Evolutionary conservation across 352 stramenopile genomes (phyloP), one percentile per base, ranked within the genome.

Genomic region (Phytophthora citricola): DNA sequence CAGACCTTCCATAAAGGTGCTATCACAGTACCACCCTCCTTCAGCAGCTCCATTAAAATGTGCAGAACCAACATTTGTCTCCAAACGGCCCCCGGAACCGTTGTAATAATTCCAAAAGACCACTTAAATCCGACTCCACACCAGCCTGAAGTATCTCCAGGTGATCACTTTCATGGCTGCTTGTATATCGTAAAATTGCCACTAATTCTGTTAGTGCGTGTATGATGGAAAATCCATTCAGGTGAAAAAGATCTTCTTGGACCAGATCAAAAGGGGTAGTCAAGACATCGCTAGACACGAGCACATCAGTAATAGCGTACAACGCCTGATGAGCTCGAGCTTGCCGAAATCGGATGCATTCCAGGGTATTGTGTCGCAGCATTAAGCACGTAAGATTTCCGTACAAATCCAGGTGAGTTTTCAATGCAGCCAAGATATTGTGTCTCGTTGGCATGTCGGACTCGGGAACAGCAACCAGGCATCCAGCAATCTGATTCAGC

Each of bases 51-150:
- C 44, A 76, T 79, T 14, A 91, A 69, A 12, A 79, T 53, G 4
- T 66, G 58, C 5, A 93, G 38, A 12, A 93, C 24, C 20, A 80
- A 36, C 2, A 64, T 55, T 61, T 91, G 82, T 1, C 73, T 72
- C 50, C 60, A 62, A 40, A 58, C 32, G 20, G 26, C 60, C 2
- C 69, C 22, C 77, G 75, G 50, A 73, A 82, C 0, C 53, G 57
- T 51, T 90, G 82, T 14, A 94, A 15, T 1, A 89, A 41, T 27
- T 79, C 75, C 12, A 94, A 61, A 1, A 94, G 62, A 29, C 61
- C 78, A 34, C 57, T 76, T 27, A 94, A 63, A 58, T 94, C 85
- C 1, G 68, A 81, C 53, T 89, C 83, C 32, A 91, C 63, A 4
- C 85, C 83, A 52, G 56, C 60, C 20, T 78, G 66, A 15, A 93